These are phyloP conservation scores for Monilinia fructigena DNA, from an alignment of 2,329 filamentous ascomycete genomes.

Conservation along the genomic window DNA sequence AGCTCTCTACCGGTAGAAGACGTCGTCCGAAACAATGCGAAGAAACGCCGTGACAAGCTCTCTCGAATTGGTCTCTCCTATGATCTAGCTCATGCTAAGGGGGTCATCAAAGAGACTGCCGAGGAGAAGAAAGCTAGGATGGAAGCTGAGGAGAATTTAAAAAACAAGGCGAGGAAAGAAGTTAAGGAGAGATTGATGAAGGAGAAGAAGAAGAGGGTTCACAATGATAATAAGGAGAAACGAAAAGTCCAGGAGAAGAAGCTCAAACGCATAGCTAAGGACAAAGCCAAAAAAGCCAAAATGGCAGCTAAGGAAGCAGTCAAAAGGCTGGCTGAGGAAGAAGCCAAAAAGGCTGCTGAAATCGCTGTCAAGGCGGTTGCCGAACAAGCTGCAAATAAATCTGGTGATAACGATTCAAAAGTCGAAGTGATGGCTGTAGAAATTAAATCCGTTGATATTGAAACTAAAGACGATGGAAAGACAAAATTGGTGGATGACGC, in stretches of 20 bases:
- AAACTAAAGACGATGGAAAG: slow-evolving; percentile 20
- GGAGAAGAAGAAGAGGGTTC: slow-evolving; percentile 36
- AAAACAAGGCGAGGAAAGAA: slow-evolving; percentile 42
- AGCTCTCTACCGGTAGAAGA: slow-evolving; percentile 44
- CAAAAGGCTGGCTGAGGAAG: slow-evolving; percentile 25
- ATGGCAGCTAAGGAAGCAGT: slow-evolving; percentile 22
- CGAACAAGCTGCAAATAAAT: slow-evolving; percentile 8
- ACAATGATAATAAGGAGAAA: slow-evolving; percentile 25
- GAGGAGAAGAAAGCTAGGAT: slow-evolving; percentile 46
- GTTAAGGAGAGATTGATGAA: slow-evolving; percentile 41
- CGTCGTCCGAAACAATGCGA: slow-evolving; percentile 45
- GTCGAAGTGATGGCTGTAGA: slow-evolving; percentile 14
- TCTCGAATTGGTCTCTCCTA: slow-evolving; percentile 59
- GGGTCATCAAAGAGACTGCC: slow-evolving; percentile 48
- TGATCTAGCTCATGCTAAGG: slow-evolving; percentile 60
- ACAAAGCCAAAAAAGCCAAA: slow-evolving; percentile 27
- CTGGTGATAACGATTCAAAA: slow-evolving; percentile 8
- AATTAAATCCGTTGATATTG: not conserved
- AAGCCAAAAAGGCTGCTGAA: slow-evolving; percentile 16
- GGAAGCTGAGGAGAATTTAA: slow-evolving; percentile 46
- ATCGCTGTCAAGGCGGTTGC: not conserved
- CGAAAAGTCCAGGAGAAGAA: slow-evolving; percentile 24
- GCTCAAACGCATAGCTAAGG: slow-evolving; percentile 25
- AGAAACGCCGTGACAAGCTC: slow-evolving; percentile 52
- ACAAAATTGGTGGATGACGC: not conserved